Conservation (phyloP, 345 rosid genomes). For the Acer campestre region DNA sequence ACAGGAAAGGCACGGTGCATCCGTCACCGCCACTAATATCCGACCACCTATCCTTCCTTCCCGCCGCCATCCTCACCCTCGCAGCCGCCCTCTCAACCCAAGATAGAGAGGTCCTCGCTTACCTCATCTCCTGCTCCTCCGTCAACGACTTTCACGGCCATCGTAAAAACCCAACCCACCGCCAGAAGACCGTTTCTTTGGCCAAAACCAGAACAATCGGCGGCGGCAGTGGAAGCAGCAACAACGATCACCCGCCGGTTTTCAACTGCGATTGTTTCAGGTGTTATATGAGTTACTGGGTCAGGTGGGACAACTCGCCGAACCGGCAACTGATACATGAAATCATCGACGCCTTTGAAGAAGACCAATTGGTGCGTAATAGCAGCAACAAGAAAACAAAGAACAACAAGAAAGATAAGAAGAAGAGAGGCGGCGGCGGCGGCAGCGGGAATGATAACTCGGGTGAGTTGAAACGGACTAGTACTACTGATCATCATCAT, state of each 20-base stretch:
- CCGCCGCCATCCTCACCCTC: constrained; percentile 70
- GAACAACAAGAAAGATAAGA: constrained; percentile 46
- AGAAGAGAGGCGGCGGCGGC: constrained; percentile 34
- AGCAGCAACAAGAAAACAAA: constrained; percentile 11
- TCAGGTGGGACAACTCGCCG: constrained; percentile 80
- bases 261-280: constrained; percentile 75
- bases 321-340: constrained; percentile 80
- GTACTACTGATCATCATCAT: constrained; percentile 20
- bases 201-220: constrained; percentile 10
- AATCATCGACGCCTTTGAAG: constrained; percentile 78
- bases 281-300: constrained; percentile 85
- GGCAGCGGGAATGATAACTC: constrained; percentile 15
- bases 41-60: constrained; percentile 64
- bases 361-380: constrained; percentile 26
- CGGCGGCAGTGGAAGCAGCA: background rate
- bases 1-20: constrained; percentile 69
- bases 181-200: constrained; percentile 6
- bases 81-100: constrained; percentile 59
- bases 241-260: constrained; percentile 46
- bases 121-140: constrained; percentile 57
- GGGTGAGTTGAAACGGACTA: constrained; percentile 28
- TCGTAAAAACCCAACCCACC: background rate
- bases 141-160: constrained; percentile 10
- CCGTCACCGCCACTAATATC: constrained; percentile 56
- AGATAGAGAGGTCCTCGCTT: constrained; percentile 68